Conservation (phyloP, 345 rosid species). For the Eucalyptus sp. region DNA sequence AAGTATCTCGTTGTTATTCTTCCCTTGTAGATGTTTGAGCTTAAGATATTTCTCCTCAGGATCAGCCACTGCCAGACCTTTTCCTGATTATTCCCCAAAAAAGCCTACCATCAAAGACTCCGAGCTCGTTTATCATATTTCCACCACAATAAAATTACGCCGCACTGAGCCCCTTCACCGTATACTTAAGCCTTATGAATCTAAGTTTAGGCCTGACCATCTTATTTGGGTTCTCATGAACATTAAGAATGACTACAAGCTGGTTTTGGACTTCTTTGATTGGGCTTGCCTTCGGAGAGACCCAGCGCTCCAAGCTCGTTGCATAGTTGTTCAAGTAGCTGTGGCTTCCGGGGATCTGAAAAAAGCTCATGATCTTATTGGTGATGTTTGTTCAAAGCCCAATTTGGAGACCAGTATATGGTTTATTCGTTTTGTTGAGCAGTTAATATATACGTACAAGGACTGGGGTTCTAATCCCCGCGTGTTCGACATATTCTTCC, state of each 20-base stretch:
- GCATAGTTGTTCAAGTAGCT: constrained; percentile 73
- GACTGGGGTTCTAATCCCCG: constrained; percentile 86
- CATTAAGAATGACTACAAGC: constrained; percentile 52
- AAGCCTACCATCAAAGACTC: constrained; percentile 61
- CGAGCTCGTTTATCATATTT: constrained; percentile 64
- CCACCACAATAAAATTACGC: constrained; percentile 53
- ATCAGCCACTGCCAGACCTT: constrained; percentile 44
- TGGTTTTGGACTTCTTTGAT: constrained; percentile 73
- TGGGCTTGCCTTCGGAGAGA: constrained; percentile 68
- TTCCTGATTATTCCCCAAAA: constrained; percentile 83
- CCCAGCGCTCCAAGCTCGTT: constrained; percentile 61
- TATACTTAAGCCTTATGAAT: constrained; percentile 58
- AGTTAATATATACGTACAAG: constrained; percentile 67
- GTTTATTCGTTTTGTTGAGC: constrained; percentile 41
- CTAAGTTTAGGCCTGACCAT: constrained; percentile 66
- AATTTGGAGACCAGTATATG: constrained; percentile 35
- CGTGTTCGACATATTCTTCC: constrained; percentile 76
- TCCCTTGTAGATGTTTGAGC: constrained; percentile 1
- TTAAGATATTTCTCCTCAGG: constrained; percentile 14
- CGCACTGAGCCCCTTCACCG: constrained; percentile 46
- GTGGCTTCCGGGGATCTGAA: constrained; percentile 55
- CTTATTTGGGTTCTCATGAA: constrained; percentile 88
- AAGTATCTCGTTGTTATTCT: background rate
- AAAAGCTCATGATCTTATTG: constrained; percentile 37
- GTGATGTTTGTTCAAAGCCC: constrained; percentile 54